phyloP scores from a whole-genome alignment of 495 filamentous ascomycete species.

The Penicillium longicatenatum region DNA sequence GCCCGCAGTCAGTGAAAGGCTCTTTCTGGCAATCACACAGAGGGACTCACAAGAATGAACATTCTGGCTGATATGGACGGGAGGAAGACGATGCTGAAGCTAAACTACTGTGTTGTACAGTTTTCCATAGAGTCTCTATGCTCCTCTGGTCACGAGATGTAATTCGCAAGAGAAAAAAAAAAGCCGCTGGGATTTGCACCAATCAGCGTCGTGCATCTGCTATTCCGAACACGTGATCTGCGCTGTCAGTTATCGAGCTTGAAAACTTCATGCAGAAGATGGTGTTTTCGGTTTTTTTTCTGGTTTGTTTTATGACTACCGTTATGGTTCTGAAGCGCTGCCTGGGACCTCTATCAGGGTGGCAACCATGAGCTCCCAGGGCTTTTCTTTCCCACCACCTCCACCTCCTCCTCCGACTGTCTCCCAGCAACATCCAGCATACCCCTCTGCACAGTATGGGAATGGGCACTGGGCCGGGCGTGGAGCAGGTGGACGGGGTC shows the following conservation, averaged over 20 bases:
- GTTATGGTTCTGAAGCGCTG: slow-evolving; percentile 18
- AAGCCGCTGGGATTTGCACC: slow-evolving; percentile 7
- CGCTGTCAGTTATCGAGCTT: slow-evolving; percentile 19
- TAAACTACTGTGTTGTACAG: neutral
- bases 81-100: neutral
- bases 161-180: slow-evolving; percentile 8
- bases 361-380: slow-evolving; percentile 45
- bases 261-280: slow-evolving; percentile 12
- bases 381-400: slow-evolving; percentile 55
- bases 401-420: slow-evolving; percentile 46
- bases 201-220: neutral
- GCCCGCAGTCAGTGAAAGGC: slow-evolving; percentile 17
- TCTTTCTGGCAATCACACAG: neutral
- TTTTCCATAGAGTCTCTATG: neutral
- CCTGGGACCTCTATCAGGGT: slow-evolving; percentile 27
- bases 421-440: slow-evolving; percentile 24
- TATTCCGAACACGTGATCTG: slow-evolving; percentile 15
- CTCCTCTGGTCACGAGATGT: neutral
- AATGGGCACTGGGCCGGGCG: slow-evolving; percentile 40
- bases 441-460: slow-evolving; percentile 25
- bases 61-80: slow-evolving; percentile 28
- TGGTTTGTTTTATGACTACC: neutral
- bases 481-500: slow-evolving; percentile 36
- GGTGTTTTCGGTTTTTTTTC: neutral
- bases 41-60: slow-evolving; percentile 58